phyloP scores from a whole-genome alignment of 2,329 filamentous ascomycete species.

The Raffaelea arxii region DNA sequence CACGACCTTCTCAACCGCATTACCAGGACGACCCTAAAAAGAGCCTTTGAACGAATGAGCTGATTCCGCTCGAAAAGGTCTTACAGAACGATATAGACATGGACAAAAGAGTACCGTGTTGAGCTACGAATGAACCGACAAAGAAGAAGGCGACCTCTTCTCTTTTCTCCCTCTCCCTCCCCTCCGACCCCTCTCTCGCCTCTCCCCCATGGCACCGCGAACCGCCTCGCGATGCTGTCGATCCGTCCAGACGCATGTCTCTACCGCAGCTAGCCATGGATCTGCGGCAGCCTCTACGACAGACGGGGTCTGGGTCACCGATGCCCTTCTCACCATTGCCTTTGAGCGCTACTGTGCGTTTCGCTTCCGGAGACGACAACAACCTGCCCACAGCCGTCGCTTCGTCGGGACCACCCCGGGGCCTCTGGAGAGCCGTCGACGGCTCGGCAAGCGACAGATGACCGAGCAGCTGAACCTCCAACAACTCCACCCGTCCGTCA shows the following conservation, averaged over 20 bases:
- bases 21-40: no score
- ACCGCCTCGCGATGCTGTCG: not conserved
- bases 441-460: constrained; percentile 44
- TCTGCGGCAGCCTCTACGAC: not conserved
- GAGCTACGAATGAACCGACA: not conserved
- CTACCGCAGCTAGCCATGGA: constrained; percentile 30
- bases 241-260: constrained; percentile 22
- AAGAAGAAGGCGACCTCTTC: not conserved
- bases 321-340: constrained; percentile 40
- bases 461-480: constrained; percentile 36
- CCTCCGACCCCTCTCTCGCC: not conserved
- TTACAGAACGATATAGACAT: no score
- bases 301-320: constrained; percentile 50
- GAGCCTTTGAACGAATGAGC: no score
- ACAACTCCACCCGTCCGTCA: constrained; percentile 11
- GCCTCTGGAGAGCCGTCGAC: constrained; percentile 44
- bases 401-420: constrained; percentile 35
- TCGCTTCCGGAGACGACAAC: not conserved
- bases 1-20: no score
- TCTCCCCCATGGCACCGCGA: not conserved
- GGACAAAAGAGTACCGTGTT: not conserved
- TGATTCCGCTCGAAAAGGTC: no score
- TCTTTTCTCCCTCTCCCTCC: not conserved
- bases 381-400: constrained; percentile 12
- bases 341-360: constrained; percentile 34